Conservation (phyloP, 2,329 filamentous ascomycete species). For the Diplodia corticola region DNA sequence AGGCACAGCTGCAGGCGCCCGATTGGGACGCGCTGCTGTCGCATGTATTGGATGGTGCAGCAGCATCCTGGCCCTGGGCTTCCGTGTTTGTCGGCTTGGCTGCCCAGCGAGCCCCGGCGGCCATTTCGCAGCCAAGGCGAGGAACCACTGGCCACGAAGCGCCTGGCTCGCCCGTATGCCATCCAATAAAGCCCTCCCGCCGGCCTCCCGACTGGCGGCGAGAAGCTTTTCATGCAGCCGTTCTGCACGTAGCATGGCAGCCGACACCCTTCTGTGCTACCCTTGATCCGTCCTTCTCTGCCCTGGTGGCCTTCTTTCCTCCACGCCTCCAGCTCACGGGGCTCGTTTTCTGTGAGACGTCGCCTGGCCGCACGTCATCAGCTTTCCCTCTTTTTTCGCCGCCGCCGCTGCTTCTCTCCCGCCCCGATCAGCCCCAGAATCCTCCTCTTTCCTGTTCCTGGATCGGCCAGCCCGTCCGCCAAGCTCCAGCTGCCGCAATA, state of each 20-base stretch:
- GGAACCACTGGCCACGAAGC: neutral
- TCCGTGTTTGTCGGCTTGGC: constrained; percentile 7
- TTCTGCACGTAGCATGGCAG: constrained; percentile 12
- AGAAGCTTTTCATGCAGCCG: constrained; percentile 6
- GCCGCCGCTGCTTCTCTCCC: neutral
- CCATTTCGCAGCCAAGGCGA: neutral
- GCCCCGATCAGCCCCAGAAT: constrained; percentile 10
- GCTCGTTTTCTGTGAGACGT: constrained; percentile 13
- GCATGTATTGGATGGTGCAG: constrained; percentile 23
- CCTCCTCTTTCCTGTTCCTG: constrained; percentile 22
- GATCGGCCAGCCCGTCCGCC: constrained; percentile 17
- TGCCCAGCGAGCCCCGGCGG: too few species aligned
- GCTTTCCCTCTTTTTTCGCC: neutral
- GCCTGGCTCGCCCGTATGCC: constrained; percentile 3
- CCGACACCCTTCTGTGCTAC: neutral
- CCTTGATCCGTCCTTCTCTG: neutral
- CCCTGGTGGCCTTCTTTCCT: neutral
- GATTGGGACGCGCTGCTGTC: constrained; percentile 14
- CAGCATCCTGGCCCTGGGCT: constrained; percentile 16
- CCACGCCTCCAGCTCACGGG: neutral
- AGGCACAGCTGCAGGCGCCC: constrained; percentile 1
- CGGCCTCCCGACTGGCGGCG: constrained; percentile 4
- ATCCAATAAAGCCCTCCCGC: constrained; percentile 12
- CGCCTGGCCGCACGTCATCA: constrained; percentile 20
- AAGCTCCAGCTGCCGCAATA: constrained; percentile 17